These are phyloP conservation scores for Vitis hybrid DNA, from an alignment of 177 flowering plant species.

Conservation along the genomic window DNA sequence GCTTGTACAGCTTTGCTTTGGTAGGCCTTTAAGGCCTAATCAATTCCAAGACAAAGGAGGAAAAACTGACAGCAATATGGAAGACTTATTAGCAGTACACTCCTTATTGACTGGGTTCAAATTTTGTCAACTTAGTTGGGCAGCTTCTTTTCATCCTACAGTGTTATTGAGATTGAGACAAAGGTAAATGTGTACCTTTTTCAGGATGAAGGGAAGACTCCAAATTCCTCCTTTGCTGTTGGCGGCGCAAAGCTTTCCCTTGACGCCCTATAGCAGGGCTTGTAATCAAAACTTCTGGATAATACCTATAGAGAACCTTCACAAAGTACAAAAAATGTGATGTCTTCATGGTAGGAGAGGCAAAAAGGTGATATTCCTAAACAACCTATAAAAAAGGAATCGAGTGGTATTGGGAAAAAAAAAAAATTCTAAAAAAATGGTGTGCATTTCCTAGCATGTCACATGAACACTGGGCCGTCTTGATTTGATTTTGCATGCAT, in stretches of 20 bases:
- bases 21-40: no score
- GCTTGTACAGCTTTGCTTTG: no score
- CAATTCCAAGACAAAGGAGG: no score
- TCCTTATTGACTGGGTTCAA: conserved; percentile 11
- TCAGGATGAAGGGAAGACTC: conserved; percentile 22
- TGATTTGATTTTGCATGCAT: no score
- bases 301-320: conserved; percentile 64
- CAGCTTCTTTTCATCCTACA: conserved; percentile 10
- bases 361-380: no score
- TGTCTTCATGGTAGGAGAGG: not conserved
- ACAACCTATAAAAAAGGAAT: no score
- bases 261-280: conserved; percentile 83
- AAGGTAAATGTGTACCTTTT: conserved; percentile 14
- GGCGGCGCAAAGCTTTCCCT: conserved; percentile 89
- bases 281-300: conserved; percentile 47
- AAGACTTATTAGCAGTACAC: conserved; percentile 3
- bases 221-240: conserved; percentile 43
- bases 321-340: not conserved
- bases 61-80: not conserved
- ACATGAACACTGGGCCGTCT: no score
- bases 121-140: conserved; percentile 5
- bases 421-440: no score
- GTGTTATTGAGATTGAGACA: conserved; percentile 2
- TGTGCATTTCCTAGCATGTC: no score
- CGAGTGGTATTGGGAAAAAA: no score